These are phyloP conservation scores for Cryptococcus depauperatus DNA, from an alignment of 1,284 basidiomycete genomes.

Conservation along the genomic window DNA sequence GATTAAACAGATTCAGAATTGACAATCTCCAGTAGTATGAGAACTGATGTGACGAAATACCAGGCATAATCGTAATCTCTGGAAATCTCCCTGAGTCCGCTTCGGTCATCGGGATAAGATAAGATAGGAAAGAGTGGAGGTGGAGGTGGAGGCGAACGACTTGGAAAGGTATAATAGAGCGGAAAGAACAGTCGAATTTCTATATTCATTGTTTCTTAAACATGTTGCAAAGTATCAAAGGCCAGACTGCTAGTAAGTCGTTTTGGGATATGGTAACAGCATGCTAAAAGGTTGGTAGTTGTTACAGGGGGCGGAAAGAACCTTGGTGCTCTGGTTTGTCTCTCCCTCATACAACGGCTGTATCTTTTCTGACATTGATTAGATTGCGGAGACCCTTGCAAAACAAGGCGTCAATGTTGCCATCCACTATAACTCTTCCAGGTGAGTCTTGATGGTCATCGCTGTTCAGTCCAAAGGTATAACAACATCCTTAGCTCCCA, in stretches of 20 bases:
- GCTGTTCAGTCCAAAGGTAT: neutral
- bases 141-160: no score
- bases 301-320: slow-evolving; percentile 3
- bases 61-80: no score
- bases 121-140: no score
- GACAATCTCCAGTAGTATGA: no score
- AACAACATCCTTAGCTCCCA: neutral
- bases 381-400: slow-evolving; percentile 2
- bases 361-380: neutral
- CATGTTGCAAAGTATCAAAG: no score
- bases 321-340: slow-evolving; percentile 3
- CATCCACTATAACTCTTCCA: slow-evolving; percentile 3
- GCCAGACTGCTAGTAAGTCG: neutral
- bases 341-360: neutral
- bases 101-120: no score
- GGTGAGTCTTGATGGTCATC: neutral
- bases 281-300: neutral
- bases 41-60: no score
- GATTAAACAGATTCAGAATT: no score
- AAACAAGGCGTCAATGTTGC: slow-evolving; percentile 1
- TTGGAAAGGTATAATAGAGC: no score
- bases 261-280: neutral
- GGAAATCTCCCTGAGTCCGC: no score
- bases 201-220: no score
- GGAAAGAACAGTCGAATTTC: no score